Conservation (phyloP, 768 basidiomycete genomes). For the Phanerodontia chrysosporium region DNA sequence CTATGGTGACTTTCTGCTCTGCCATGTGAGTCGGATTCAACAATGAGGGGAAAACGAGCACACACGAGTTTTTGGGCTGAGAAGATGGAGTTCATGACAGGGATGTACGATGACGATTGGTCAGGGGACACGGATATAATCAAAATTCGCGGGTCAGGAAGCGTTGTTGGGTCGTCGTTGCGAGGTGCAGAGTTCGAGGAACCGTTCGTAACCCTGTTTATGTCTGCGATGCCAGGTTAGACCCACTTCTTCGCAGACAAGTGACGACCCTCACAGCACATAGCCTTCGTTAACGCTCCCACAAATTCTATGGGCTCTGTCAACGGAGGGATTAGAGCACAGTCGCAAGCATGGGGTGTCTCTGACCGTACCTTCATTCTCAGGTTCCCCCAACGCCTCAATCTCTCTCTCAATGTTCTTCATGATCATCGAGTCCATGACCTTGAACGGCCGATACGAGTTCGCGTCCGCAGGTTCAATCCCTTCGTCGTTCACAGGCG, state of each 20-base stretch:
- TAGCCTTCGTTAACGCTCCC: constrained; percentile 84
- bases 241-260: constrained; percentile 25
- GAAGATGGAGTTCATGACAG: constrained; percentile 99
- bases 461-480: constrained; percentile 59
- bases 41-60: no score
- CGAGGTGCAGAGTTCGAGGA: constrained; percentile 19
- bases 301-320: constrained; percentile 71
- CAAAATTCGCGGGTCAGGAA: constrained; percentile 55
- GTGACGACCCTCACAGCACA: constrained; percentile 64
- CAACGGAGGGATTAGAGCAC: constrained; percentile 9
- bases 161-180: constrained; percentile 28
- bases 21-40: no score
- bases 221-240: constrained; percentile 46
- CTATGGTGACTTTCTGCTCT: constrained; percentile 88
- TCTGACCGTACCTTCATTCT: constrained; percentile 54
- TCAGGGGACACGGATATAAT: constrained; percentile 92
- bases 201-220: constrained; percentile 51
- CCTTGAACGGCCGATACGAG: constrained; percentile 78
- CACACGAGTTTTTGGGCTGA: constrained; percentile 94
- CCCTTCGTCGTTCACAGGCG: constrained; percentile 37
- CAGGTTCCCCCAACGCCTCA: constrained; percentile 42
- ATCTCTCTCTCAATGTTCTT: constrained; percentile 60
- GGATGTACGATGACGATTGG: constrained; percentile 86
- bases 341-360: no score
- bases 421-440: constrained; percentile 66